phyloP scores from a whole-genome alignment of 305 asterid genomes.

The Nicotiana rustica region DNA sequence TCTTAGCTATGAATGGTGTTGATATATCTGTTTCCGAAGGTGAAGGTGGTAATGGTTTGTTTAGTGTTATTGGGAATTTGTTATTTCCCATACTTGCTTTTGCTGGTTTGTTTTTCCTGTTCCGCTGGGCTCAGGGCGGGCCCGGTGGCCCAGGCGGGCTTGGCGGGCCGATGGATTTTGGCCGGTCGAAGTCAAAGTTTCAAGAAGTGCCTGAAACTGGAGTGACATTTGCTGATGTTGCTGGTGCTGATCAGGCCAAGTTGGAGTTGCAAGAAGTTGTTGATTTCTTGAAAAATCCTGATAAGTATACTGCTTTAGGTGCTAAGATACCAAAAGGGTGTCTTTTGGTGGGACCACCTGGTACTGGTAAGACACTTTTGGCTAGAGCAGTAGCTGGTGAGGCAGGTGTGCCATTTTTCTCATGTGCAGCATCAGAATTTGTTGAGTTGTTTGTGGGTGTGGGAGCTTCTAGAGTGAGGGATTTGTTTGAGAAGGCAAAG shows the following conservation, averaged over 20 bases:
- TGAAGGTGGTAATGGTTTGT: slow-evolving; percentile 78
- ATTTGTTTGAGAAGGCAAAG: slow-evolving; percentile 61
- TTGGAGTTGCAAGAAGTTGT: slow-evolving; percentile 61
- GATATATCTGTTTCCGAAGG: slow-evolving; percentile 94
- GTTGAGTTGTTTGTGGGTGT: slow-evolving; percentile 65
- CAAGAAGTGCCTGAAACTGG: slow-evolving; percentile 68
- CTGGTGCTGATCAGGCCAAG: slow-evolving; percentile 69
- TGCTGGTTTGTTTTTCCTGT: slow-evolving; percentile 56
- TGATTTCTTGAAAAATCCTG: slow-evolving; percentile 62
- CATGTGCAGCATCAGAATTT: slow-evolving; percentile 63
- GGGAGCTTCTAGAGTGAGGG: slow-evolving; percentile 67
- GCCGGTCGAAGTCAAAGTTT: slow-evolving; percentile 60
- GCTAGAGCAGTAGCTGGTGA: slow-evolving; percentile 67
- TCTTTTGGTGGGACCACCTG: slow-evolving; percentile 66
- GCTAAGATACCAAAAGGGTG: slow-evolving; percentile 65
- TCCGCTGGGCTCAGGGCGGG: slow-evolving; percentile 58
- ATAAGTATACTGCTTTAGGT: slow-evolving; percentile 60
- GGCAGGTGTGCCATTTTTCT: slow-evolving; percentile 63
- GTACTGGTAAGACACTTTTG: slow-evolving; percentile 62
- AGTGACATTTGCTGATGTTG: slow-evolving; percentile 59
- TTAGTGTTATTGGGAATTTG: slow-evolving; percentile 54
- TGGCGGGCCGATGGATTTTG: slow-evolving; percentile 68
- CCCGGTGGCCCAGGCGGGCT: slow-evolving; percentile 65
- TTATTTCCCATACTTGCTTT: slow-evolving; percentile 54
- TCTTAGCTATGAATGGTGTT: slow-evolving; percentile 92